Evolutionary conservation across 148 eudicot species (phyloP).

Genomic region (Cornus controversa): DNA sequence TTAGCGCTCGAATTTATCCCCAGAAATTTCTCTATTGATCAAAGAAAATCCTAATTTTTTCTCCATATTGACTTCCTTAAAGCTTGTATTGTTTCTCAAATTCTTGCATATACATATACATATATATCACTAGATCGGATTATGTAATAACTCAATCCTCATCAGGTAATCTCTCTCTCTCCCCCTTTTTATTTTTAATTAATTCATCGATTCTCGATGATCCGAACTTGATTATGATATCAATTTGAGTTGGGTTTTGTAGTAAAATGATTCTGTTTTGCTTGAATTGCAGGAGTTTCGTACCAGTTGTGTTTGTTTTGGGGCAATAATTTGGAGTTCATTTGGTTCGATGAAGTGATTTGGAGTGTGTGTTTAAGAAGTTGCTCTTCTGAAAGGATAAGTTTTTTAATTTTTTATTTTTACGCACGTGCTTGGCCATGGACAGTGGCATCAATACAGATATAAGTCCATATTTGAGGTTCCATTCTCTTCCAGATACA

Average conservation of each 20-base stretch:
- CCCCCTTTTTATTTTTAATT: neutral
- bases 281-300: neutral
- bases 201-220: neutral
- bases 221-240: neutral
- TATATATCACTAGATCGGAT: no score
- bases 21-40: neutral
- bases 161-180: neutral
- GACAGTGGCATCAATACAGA: conserved; percentile 9
- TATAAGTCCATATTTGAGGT: conserved; percentile 15
- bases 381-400: neutral
- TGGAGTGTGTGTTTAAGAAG: neutral
- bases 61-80: no score
- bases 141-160: no score
- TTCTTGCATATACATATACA: no score
- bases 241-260: neutral
- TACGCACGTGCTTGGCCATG: neutral
- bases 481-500: neutral
- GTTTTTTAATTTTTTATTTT: neutral
- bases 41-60: no score
- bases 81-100: no score
- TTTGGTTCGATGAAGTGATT: neutral
- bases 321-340: neutral
- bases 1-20: neutral
- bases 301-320: neutral
- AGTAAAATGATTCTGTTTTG: neutral